Conservation (phyloP, 73 alveolate genomes). For the Tetrahymena malaccensis region DNA sequence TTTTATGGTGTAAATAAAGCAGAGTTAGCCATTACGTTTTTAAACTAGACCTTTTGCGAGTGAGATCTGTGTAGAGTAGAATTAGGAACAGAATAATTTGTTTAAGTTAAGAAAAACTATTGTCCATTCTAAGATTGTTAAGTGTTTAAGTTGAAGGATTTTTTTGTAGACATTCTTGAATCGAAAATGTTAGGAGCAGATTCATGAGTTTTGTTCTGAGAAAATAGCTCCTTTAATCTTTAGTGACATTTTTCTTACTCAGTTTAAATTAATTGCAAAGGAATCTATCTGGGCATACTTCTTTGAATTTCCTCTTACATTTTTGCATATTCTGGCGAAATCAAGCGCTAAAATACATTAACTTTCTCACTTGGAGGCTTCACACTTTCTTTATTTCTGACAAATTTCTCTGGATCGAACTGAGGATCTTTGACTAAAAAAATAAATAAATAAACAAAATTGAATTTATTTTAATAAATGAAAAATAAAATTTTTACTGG, state of each 20-base stretch:
- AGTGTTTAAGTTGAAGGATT: not conserved
- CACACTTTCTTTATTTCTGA: not conserved
- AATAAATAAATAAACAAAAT: no score
- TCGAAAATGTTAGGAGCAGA: not conserved
- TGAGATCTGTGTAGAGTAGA: not conserved
- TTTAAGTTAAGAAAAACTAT: not conserved
- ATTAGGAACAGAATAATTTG: not conserved
- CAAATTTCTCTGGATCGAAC: not conserved
- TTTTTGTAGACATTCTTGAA: not conserved
- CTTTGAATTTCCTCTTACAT: not conserved
- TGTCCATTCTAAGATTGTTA: not conserved
- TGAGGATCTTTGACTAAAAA: not conserved
- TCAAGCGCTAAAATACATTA: not conserved
- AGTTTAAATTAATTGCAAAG: not conserved
- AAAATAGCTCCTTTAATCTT: not conserved
- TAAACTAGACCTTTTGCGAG: not conserved
- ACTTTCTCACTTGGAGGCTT: not conserved
- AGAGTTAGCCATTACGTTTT: not conserved
- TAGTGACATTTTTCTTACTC: not conserved
- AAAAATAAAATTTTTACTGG: not conserved
- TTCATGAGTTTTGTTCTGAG: not conserved
- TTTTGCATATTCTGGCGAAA: not conserved
- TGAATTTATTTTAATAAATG: not conserved
- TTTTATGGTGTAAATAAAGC: not conserved
- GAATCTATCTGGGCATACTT: not conserved